Evolutionary conservation across 2,329 filamentous ascomycete species (phyloP).

Genomic region (Neurospora sp.): DNA sequence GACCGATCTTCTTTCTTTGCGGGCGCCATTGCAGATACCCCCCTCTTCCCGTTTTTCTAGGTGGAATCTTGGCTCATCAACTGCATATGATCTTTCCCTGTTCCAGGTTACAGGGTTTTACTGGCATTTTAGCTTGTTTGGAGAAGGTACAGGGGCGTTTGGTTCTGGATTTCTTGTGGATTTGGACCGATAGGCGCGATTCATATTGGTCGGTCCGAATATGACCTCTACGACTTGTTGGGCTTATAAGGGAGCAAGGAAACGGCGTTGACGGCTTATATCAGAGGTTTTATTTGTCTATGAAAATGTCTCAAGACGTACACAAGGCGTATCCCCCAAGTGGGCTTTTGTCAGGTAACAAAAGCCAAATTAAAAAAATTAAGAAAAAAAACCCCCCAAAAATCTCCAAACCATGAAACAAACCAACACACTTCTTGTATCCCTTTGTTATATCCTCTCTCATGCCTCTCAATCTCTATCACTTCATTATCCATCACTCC

Average conservation of each 20-base stretch:
- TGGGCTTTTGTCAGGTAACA: background rate
- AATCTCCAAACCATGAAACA: background rate
- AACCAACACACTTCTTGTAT: background rate
- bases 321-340: no score
- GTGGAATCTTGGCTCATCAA: background rate
- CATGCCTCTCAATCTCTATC: background rate
- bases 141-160: background rate
- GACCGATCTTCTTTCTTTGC: background rate
- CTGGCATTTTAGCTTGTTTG: background rate
- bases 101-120: background rate
- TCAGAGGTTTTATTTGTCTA: background rate
- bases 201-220: background rate
- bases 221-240: background rate
- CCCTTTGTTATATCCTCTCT: background rate
- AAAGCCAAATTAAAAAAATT: background rate
- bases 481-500: background rate
- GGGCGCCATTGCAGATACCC: background rate
- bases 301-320: background rate
- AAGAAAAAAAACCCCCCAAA: no score
- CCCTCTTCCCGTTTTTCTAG: background rate
- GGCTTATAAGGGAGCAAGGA: background rate
- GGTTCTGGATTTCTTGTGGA: background rate
- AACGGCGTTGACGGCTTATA: background rate
- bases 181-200: background rate
- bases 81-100: fast-evolving